phyloP scores from a whole-genome alignment of 2,329 filamentous ascomycete species.

The Teratosphaeria viscida region DNA sequence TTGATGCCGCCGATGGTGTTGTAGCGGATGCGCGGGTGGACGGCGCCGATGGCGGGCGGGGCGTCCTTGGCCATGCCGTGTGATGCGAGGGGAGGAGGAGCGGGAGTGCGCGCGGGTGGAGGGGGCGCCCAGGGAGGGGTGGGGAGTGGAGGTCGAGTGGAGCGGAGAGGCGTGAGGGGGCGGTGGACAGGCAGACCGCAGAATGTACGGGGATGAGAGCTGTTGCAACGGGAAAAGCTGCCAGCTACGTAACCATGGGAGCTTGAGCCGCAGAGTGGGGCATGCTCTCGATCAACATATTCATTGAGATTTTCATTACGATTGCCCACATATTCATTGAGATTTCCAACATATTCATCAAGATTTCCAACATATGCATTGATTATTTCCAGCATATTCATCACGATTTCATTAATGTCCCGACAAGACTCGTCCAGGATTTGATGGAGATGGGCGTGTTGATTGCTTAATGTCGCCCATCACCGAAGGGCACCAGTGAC shows the following conservation, averaged over 20 bases:
- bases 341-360: too few relatives aligned
- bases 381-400: neutral
- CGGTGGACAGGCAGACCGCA: neutral
- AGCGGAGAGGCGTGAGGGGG: neutral
- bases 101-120: too few relatives aligned
- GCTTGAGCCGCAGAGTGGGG: neutral
- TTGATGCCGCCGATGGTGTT: slow-evolving; percentile 98
- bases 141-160: neutral
- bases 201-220: neutral
- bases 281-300: neutral
- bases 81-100: neutral
- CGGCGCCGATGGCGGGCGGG: slow-evolving; percentile 40
- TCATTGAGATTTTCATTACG: too few relatives aligned
- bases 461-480: too few relatives aligned
- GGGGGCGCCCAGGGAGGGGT: neutral
- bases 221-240: neutral
- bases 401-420: too few relatives aligned
- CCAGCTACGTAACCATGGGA: neutral
- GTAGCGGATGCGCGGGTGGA: slow-evolving; percentile 74
- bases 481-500: too few relatives aligned
- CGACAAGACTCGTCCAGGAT: too few relatives aligned
- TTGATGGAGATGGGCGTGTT: too few relatives aligned
- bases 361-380: neutral
- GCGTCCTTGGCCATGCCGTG: slow-evolving; percentile 22
- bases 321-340: too few relatives aligned